Percentiles rank a stretch among this genome's conserved stretches.
Evolutionary conservation across 108 stramenopile species (phyloP).

Genomic region (Nannochloropsis gaditana): DNA sequence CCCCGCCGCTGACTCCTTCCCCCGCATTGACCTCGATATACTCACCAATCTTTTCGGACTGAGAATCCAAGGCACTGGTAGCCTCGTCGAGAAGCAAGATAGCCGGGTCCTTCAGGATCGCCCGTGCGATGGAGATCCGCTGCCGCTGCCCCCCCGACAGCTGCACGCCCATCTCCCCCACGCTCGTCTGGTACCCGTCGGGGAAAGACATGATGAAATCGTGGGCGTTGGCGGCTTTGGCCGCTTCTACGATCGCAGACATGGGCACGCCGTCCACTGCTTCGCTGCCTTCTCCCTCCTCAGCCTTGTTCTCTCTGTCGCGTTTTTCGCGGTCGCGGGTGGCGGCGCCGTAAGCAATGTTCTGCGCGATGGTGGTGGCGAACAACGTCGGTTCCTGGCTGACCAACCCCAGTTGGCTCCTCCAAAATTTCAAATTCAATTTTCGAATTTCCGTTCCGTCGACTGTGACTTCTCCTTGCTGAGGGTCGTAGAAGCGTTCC

Average conservation of each 20-base stretch:
- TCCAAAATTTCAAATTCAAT: constrained; percentile 64
- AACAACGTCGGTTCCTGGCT: constrained; percentile 85
- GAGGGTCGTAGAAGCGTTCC: constrained; percentile 88
- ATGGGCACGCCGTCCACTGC: background rate
- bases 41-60: constrained; percentile 42
- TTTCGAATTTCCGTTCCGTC: constrained; percentile 70
- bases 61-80: constrained; percentile 56
- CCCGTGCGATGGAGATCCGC: constrained; percentile 88
- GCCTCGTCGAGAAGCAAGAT: constrained; percentile 63
- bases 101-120: constrained; percentile 71
- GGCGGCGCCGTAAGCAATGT: constrained; percentile 68
- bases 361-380: constrained; percentile 67
- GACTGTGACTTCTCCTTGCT: constrained; percentile 63
- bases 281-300: background rate
- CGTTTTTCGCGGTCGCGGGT: background rate
- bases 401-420: constrained; percentile 77
- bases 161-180: constrained; percentile 67
- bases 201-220: constrained; percentile 50
- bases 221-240: background rate
- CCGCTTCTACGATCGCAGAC: background rate
- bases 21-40: too few relatives aligned
- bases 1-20: too few relatives aligned
- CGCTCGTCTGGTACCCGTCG: constrained; percentile 53
- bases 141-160: constrained; percentile 91
- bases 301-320: background rate